Conservation (phyloP, 1,284 basidiomycete genomes). For the Sporisorium reilianum region DNA sequence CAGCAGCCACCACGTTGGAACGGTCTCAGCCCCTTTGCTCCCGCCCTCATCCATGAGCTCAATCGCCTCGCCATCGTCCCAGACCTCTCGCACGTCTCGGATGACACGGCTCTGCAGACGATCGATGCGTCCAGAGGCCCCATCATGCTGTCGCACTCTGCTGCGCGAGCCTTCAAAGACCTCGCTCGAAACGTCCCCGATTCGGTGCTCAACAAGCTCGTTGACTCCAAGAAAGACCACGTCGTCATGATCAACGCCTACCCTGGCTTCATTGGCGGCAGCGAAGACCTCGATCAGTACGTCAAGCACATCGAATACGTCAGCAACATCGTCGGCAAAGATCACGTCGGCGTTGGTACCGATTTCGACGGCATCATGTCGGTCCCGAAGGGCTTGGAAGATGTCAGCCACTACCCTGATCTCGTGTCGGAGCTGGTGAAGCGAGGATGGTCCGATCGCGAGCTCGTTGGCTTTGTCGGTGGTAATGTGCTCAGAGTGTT, state of each 20-base stretch:
- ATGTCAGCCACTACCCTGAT: constrained; percentile 43
- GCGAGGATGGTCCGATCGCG: constrained; percentile 40
- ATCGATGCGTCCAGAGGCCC: constrained; percentile 38
- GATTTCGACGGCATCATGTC: constrained; percentile 52
- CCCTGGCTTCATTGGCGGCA: constrained; percentile 51
- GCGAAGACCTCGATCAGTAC: constrained; percentile 36
- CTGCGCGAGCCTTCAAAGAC: constrained; percentile 27
- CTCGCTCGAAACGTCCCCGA: constrained; percentile 44
- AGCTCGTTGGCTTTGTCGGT: constrained; percentile 36
- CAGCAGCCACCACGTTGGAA: constrained; percentile 38
- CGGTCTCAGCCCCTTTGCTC: constrained; percentile 38
- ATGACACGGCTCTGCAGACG: constrained; percentile 38
- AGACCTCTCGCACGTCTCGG: constrained; percentile 51
- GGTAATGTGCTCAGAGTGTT: constrained; percentile 47
- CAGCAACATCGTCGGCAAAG: constrained; percentile 27
- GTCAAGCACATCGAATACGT: constrained; percentile 39
- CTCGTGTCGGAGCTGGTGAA: constrained; percentile 34
- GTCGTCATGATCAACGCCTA: constrained; percentile 52
- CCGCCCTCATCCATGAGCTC: constrained; percentile 37
- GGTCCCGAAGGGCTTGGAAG: constrained; percentile 32
- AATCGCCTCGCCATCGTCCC: constrained; percentile 48
- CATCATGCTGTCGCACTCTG: constrained; percentile 50
- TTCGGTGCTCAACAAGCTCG: constrained; percentile 31
- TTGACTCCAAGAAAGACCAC: constrained; percentile 20
- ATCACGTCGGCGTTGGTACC: constrained; percentile 45